Conservation (phyloP, 108 stramenopile genomes). For the Skeletonema marinoi region DNA sequence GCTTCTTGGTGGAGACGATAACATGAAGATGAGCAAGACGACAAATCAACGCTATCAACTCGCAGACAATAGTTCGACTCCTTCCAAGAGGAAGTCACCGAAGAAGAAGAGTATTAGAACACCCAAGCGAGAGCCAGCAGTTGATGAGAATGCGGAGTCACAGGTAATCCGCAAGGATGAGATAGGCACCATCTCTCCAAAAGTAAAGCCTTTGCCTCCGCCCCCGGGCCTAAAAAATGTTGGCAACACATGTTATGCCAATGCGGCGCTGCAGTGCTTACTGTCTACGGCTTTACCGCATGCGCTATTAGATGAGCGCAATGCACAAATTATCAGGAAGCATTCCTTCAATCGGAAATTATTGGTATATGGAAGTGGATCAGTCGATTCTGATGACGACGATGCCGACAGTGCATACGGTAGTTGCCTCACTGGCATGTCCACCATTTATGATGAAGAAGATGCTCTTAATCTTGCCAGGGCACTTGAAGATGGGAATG, state of each 20-base stretch:
- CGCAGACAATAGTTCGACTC: neutral
- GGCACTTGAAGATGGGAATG: slow-evolving; percentile 1
- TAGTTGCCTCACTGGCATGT: slow-evolving; percentile 40
- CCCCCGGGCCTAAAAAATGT: slow-evolving; percentile 81
- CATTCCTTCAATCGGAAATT: slow-evolving; percentile 83
- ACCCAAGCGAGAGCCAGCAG: neutral
- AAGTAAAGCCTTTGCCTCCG: slow-evolving; percentile 29
- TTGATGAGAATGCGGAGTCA: neutral
- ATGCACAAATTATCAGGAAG: slow-evolving; percentile 67
- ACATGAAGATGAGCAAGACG: neutral
- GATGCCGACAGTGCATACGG: slow-evolving; percentile 34
- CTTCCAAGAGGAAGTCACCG: neutral
- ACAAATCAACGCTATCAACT: neutral
- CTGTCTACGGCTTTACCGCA: slow-evolving; percentile 74
- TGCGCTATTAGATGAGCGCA: slow-evolving; percentile 71
- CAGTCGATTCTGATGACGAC: slow-evolving; percentile 61
- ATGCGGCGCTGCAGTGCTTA: slow-evolving; percentile 81
- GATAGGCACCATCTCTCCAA: neutral
- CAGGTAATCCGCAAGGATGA: neutral
- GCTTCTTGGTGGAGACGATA: neutral
- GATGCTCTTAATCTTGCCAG: slow-evolving; percentile 21
- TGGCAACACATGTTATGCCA: slow-evolving; percentile 88
- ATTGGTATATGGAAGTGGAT: slow-evolving; percentile 65
- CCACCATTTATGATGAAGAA: slow-evolving; percentile 5
- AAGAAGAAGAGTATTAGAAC: neutral